Percentiles rank a stretch among this genome's conserved stretches.
These are phyloP conservation scores for Macadamia integrifolia DNA, from an alignment of 164 flowering plant genomes.

Conservation along the genomic window DNA sequence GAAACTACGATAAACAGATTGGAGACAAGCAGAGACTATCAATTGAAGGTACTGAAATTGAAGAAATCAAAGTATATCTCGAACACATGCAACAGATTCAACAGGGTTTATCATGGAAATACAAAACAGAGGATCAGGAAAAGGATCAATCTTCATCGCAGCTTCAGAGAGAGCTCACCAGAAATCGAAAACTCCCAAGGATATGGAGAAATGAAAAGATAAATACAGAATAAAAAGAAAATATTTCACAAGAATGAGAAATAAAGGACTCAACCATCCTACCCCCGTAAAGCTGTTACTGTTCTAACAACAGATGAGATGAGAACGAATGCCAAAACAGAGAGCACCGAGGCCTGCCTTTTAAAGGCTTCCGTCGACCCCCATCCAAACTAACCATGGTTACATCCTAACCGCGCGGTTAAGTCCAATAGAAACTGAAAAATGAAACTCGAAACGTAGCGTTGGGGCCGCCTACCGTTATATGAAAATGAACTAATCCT, in stretches of 20 bases:
- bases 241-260: conserved; percentile 1
- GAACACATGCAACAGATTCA: neutral
- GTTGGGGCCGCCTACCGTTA: too few relatives aligned
- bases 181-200: neutral
- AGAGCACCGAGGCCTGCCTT: too few relatives aligned
- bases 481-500: too few relatives aligned
- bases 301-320: too few relatives aligned
- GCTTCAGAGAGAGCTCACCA: too few relatives aligned
- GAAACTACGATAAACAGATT: neutral
- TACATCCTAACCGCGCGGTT: too few relatives aligned
- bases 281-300: too few relatives aligned
- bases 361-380: too few relatives aligned
- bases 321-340: too few relatives aligned
- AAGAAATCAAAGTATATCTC: neutral
- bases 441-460: neutral
- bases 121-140: neutral
- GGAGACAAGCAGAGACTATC: neutral
- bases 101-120: neutral
- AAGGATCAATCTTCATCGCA: neutral
- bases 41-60: neutral
- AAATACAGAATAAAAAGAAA: neutral
- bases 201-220: conserved; percentile 1
- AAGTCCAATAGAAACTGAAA: conserved; percentile 5
- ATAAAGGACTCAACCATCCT: neutral
- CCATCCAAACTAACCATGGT: too few relatives aligned